Evolutionary conservation across 805 yeast genomes (phyloP).

Genomic region (Kodamaea nitidulidarum): DNA sequence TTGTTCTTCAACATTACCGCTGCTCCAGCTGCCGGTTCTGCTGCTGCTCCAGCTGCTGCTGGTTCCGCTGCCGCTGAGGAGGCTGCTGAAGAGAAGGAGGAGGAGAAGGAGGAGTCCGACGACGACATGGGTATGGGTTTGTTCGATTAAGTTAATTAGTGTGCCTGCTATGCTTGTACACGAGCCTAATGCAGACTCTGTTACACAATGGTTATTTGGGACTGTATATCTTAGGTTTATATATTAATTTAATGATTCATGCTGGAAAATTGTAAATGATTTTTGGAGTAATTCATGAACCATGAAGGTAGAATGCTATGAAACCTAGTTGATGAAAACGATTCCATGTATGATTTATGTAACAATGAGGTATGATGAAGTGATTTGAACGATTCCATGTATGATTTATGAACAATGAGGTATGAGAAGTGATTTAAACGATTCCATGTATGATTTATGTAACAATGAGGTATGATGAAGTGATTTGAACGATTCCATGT

Average conservation of each 20-base stretch:
- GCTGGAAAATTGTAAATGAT: background rate
- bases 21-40: constrained; percentile 42
- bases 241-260: constrained; percentile 6
- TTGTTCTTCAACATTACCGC: constrained; percentile 47
- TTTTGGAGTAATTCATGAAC: too few species aligned
- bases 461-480: too few species aligned
- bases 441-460: too few species aligned
- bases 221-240: constrained; percentile 2
- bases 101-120: constrained; percentile 37
- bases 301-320: too few species aligned
- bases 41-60: constrained; percentile 35
- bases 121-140: constrained; percentile 34
- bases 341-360: too few species aligned
- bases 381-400: background rate
- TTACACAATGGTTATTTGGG: constrained; percentile 3
- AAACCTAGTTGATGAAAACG: too few species aligned
- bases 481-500: too few species aligned
- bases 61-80: constrained; percentile 33
- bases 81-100: constrained; percentile 29
- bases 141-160: constrained; percentile 32
- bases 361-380: too few species aligned
- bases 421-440: too few species aligned
- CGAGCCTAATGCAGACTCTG: background rate
- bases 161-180: background rate
- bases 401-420: background rate